These are phyloP conservation scores for Neopestalotiopsis sp. DNA, from an alignment of 2,329 filamentous ascomycete genomes.

Conservation along the genomic window DNA sequence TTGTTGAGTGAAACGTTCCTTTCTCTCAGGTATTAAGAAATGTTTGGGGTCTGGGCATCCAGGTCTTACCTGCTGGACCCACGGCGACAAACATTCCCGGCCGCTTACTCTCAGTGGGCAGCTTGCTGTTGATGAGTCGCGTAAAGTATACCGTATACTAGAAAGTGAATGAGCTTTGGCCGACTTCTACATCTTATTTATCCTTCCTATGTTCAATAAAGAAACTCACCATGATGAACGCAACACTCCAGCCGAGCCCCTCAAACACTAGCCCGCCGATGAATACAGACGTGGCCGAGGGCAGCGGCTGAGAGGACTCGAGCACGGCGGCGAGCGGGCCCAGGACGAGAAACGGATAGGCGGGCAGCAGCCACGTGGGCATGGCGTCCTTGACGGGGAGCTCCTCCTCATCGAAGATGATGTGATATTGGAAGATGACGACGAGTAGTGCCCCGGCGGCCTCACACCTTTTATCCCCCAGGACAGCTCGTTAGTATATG, in stretches of 20 bases:
- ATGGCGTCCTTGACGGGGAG: conserved; percentile 54
- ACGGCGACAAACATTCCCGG: conserved; percentile 59
- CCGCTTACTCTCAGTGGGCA: conserved; percentile 48
- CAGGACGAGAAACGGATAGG: conserved; percentile 55
- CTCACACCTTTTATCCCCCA: neutral
- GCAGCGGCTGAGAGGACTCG: conserved; percentile 45
- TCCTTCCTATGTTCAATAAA: neutral
- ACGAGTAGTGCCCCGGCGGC: conserved; percentile 34
- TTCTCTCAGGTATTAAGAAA: too few relatives aligned
- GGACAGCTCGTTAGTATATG: neutral
- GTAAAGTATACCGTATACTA: conserved; percentile 49
- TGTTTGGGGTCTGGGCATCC: too few relatives aligned
- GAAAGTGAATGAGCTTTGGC: neutral
- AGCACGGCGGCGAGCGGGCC: conserved; percentile 55
- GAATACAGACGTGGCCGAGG: conserved; percentile 48
- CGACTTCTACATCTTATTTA: neutral
- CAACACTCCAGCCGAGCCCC: conserved; percentile 54
- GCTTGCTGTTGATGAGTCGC: conserved; percentile 52
- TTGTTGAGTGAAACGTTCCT: too few relatives aligned
- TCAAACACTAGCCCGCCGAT: conserved; percentile 54
- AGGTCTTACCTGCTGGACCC: conserved; percentile 42
- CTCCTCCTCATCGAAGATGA: conserved; percentile 29
- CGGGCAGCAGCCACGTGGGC: conserved; percentile 56
- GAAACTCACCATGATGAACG: conserved; percentile 50
- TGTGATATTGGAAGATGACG: conserved; percentile 20